These are phyloP conservation scores for Diplotaxis tenuifolia DNA, from an alignment of 345 rosid genomes.

Conservation along the genomic window DNA sequence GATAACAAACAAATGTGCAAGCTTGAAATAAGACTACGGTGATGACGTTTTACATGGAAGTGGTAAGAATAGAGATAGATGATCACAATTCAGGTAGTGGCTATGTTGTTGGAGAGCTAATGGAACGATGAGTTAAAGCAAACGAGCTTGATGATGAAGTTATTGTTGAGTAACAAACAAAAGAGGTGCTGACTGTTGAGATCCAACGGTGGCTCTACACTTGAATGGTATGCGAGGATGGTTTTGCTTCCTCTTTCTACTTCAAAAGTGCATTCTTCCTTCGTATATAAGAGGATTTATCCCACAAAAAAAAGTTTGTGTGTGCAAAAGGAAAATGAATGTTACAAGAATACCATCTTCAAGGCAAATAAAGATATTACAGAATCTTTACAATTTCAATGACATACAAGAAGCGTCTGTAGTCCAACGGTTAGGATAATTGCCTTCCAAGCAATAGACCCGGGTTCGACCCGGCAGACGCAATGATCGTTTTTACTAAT, in stretches of 20 bases:
- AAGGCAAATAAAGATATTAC: not conserved
- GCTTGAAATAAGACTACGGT: conserved; percentile 1
- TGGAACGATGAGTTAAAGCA: conserved; percentile 6
- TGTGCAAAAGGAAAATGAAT: not conserved
- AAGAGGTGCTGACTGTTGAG: not conserved
- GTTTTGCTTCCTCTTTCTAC: not conserved
- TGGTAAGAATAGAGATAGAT: conserved; percentile 3
- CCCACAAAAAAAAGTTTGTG: not conserved
- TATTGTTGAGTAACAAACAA: not conserved
- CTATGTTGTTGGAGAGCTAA: not conserved
- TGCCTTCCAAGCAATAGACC: conserved; percentile 90
- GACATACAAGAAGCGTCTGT: conserved; percentile 44
- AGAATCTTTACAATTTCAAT: not conserved
- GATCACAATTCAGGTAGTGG: conserved; percentile 20
- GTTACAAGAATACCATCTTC: not conserved
- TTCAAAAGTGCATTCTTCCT: not conserved
- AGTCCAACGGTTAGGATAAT: conserved; percentile 96
- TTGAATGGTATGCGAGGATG: not conserved
- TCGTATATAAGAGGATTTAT: not conserved
- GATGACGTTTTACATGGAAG: conserved; percentile 13
- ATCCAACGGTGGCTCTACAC: not conserved
- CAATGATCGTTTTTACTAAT: not conserved
- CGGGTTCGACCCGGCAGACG: conserved; percentile 93
- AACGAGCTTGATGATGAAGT: not conserved
- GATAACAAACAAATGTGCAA: not conserved